Evolutionary conservation across 176 grass and related monocot genomes (phyloP), one percentile per base, ranked within the genome.

Genomic region (Cenchrus fungigraminus): DNA sequence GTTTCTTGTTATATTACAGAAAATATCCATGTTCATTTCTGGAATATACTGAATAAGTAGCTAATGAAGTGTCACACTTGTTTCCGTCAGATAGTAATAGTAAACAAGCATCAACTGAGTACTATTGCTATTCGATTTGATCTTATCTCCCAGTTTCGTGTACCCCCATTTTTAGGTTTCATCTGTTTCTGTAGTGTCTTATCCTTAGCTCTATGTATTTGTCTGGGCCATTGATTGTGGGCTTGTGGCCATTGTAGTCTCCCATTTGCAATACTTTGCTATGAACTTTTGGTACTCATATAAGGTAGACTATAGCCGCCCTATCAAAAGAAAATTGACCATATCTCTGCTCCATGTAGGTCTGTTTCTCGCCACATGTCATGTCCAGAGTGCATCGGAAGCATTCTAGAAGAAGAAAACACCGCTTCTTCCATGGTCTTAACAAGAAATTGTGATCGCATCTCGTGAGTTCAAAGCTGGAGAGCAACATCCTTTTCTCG

Each of bases 371-470:
- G 0, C 85, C 89, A 0, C 80, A 83, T 42, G 50, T 95, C 49
- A 87, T 83, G 82, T 78, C 92, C 17, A 93, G 87, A 73, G 72
- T 87, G 54, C 74, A 85, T 47, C 76, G 82, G 52, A 98, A 95
- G 71, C 91, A 98, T 77, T 93, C 93, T 15, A 87, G 89, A 81
- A 91, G 96, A 90, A 95, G 89, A 71, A 95, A 95, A 77, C 92
- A 98, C 71, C 82, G 92, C 6, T 93, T 98, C 63, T 98, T 98
- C 73, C 95, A 97, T 86, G 95, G 92, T 62, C 95, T 97, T 70
- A 91, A 81, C 79, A 95, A 85, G 92, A 88, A 89, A 62, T 40
- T 53, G 66, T 89, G 71, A 89, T 51, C 12, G 42, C 3, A 12
- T 9, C 4, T 42, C 28, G 7, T 65, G 28, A 51, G 43, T 73